Conservation (phyloP, 1,139 yeast genomes). For the Protomyces gravidus region DNA sequence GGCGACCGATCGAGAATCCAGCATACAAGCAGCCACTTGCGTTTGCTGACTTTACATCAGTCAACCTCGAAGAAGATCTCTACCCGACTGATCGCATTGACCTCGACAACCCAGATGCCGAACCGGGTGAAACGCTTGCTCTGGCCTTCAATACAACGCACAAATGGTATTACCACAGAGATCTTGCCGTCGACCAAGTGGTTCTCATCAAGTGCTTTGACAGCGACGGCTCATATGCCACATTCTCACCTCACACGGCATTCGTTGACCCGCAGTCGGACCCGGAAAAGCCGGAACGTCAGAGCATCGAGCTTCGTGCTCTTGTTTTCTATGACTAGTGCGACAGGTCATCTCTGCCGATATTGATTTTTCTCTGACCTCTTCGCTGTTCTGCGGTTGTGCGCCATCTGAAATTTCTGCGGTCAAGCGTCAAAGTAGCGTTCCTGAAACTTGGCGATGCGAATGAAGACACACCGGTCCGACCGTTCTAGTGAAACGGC, state of each 20-base stretch:
- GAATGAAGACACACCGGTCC: no score
- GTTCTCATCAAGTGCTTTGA: conserved; percentile 37
- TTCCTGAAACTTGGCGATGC: background rate
- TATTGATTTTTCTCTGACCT: background rate
- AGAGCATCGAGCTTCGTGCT: conserved; percentile 38
- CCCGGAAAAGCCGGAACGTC: conserved; percentile 33
- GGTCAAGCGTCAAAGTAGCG: background rate
- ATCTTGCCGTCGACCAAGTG: conserved; percentile 35
- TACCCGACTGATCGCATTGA: conserved; percentile 33
- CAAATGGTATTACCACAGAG: conserved; percentile 35
- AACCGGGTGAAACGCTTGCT: conserved; percentile 35
- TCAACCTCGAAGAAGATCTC: conserved; percentile 32
- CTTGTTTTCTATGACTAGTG: conserved; percentile 34
- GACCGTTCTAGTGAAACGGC: no score
- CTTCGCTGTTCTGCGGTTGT: background rate
- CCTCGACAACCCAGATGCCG: conserved; percentile 32
- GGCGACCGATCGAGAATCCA: conserved; percentile 36
- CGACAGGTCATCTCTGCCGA: no score
- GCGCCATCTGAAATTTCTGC: background rate
- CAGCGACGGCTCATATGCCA: conserved; percentile 4
- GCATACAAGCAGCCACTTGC: conserved; percentile 36
- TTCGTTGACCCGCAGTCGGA: conserved; percentile 35
- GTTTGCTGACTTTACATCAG: conserved; percentile 34
- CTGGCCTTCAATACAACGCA: conserved; percentile 34
- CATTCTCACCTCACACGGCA: conserved; percentile 36